These are phyloP conservation scores for Moesziomyces globuligerus DNA, from an alignment of 1,284 basidiomycete species.

Conservation along the genomic window DNA sequence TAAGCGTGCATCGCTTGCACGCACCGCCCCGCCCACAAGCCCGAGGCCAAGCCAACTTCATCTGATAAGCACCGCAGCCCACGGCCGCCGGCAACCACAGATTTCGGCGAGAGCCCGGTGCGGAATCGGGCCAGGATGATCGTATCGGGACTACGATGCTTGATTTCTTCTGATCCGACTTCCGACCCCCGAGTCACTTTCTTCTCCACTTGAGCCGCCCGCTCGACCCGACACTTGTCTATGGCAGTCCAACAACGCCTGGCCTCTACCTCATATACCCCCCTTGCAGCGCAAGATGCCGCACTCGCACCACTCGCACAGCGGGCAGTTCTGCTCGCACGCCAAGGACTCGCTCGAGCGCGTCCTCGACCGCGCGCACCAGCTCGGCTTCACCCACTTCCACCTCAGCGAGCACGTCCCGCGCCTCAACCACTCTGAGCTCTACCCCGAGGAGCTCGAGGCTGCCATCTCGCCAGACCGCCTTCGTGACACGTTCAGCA, in stretches of 20 bases:
- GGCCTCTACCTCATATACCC: too few species aligned
- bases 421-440: slow-evolving; percentile 79
- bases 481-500: slow-evolving; percentile 74
- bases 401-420: slow-evolving; percentile 96
- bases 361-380: slow-evolving; percentile 81
- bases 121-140: too few species aligned
- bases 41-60: neutral
- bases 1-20: slow-evolving; percentile 12
- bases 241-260: too few species aligned
- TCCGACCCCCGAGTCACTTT: slow-evolving; percentile 3
- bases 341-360: slow-evolving; percentile 80
- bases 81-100: too few species aligned
- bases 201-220: too few species aligned
- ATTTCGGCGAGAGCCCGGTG: too few species aligned
- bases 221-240: too few species aligned
- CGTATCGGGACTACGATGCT: slow-evolving; percentile 3
- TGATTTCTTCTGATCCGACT: neutral
- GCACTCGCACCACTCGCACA: slow-evolving; percentile 85
- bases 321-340: slow-evolving; percentile 95
- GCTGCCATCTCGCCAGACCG: slow-evolving; percentile 69
- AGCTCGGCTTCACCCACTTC: slow-evolving; percentile 81
- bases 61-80: slow-evolving; percentile 19
- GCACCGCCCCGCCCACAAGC: neutral
- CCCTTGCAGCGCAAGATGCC: too few species aligned
- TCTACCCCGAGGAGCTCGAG: slow-evolving; percentile 88